Evolutionary conservation across 1,284 basidiomycete species (phyloP).

Genomic region (Trichosporon asahii): DNA sequence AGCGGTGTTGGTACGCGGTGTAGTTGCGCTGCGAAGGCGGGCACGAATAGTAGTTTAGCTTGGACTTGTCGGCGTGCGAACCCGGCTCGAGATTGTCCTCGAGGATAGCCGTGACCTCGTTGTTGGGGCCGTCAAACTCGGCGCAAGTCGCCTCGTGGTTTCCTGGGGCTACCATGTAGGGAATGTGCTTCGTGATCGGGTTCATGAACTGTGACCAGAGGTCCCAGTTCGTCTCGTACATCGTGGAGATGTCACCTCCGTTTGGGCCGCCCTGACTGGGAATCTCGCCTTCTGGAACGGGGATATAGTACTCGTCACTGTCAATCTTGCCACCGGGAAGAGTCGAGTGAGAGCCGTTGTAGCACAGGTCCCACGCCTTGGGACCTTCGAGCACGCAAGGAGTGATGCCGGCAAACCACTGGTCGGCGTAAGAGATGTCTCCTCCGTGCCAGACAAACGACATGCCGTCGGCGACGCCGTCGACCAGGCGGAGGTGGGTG

Average conservation of each 20-base stretch:
- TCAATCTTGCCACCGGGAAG: conserved; percentile 19
- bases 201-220: conserved; percentile 47
- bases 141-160: conserved; percentile 30
- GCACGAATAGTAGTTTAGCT: conserved; percentile 31
- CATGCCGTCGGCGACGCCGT: conserved; percentile 30
- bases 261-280: conserved; percentile 31
- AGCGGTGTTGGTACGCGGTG: conserved; percentile 37
- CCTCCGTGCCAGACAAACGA: conserved; percentile 42
- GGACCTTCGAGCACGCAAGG: conserved; percentile 17
- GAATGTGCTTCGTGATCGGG: conserved; percentile 36
- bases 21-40: conserved; percentile 31
- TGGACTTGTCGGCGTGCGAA: conserved; percentile 7
- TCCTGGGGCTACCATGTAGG: conserved; percentile 30
- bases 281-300: conserved; percentile 31
- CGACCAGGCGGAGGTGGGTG: conserved; percentile 34
- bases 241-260: conserved; percentile 32
- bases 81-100: conserved; percentile 24
- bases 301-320: conserved; percentile 27
- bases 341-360: conserved; percentile 30
- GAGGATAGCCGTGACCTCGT: conserved; percentile 22
- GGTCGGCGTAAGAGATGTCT: conserved; percentile 49
- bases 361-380: conserved; percentile 27
- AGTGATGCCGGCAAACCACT: conserved; percentile 37
- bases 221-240: conserved; percentile 45
- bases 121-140: conserved; percentile 33